Evolutionary conservation across 257 asterid species (phyloP).

Genomic region (Fraxinus pennsylvanica): DNA sequence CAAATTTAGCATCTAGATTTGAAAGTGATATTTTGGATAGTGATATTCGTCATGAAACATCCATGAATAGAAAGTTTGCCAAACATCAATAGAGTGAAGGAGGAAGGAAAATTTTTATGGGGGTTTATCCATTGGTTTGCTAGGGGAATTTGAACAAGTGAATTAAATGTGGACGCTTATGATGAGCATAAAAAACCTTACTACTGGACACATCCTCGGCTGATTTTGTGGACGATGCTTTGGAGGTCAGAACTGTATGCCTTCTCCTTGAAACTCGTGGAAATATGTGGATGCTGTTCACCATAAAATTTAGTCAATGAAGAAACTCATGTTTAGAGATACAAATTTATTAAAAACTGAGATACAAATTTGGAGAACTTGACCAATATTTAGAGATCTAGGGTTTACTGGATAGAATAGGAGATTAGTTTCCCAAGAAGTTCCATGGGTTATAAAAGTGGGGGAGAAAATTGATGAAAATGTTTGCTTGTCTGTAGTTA

Average conservation of each 20-base stretch:
- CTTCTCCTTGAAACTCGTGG: not conserved
- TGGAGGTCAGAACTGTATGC: not conserved
- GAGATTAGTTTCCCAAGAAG: not conserved
- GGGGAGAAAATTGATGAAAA: not conserved
- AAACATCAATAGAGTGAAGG: not conserved
- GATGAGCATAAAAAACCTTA: not conserved
- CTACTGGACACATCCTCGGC: not conserved
- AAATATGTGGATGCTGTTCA: not conserved
- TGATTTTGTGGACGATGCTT: not conserved
- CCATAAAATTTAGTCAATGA: not conserved
- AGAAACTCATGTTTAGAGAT: not conserved
- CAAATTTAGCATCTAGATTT: not conserved
- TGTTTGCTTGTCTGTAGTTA: not conserved
- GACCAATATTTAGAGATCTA: not conserved
- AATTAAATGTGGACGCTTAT: not conserved
- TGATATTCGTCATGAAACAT: not conserved
- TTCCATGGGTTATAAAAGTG: not conserved
- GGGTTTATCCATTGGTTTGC: not conserved
- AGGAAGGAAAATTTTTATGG: not conserved
- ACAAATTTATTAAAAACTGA: not conserved
- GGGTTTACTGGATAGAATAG: not conserved
- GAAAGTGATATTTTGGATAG: not conserved
- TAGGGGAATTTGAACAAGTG: not conserved
- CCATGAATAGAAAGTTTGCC: not conserved
- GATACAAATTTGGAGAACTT: not conserved